Evolutionary conservation across 2,329 filamentous ascomycete genomes (phyloP), one percentile per base, ranked within the genome.

Genomic region (Aaosphaeria arxii): DNA sequence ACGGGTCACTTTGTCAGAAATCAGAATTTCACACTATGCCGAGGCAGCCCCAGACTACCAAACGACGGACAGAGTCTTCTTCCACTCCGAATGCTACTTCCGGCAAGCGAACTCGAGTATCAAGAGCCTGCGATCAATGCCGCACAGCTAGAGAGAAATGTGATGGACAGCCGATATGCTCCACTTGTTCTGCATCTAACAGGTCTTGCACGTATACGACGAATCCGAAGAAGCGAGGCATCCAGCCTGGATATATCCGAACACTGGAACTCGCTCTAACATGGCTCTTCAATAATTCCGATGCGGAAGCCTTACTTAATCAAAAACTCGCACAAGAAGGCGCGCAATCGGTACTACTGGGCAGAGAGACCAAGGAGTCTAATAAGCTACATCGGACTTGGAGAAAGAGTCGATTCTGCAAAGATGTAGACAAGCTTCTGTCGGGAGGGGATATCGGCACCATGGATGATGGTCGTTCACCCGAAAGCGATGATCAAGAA

Each of bases 171-270:
- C 86, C 86, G 5, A 74, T 75, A 11, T 90, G 87, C 64, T 82
- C 81, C 42, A 85, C 85, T 3, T 90, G 87, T 70, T 76, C 77
- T 5, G 74, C 79, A 4, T 80, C 86, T 51, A 81, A 79, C 46
- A 77, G 87, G 43, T 67, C 76, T 32, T 91, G 88, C 66, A 84
- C 85, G 11, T 91, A 91, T 65, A 83, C 86, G 52, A 79, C 85
- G 46, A 84, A 83, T 46, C 83, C 86, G 6, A 89, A 89, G 69
- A 90, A 90, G 66, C 78, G 88, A 53, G 88, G 88, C 4, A 82
- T 91, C 7, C 87, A 87, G 58, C 88, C 88, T n/a, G 88, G 88
- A 11, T 90, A 91, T 61, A 85, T 91, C 46, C 80, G 87, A 32
- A 86, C 86, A 0, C 74, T 91, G 13, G 88, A 91, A 66, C 69